These are phyloP conservation scores for Russula sp. DNA, from an alignment of 768 basidiomycete species.

Conservation along the genomic window DNA sequence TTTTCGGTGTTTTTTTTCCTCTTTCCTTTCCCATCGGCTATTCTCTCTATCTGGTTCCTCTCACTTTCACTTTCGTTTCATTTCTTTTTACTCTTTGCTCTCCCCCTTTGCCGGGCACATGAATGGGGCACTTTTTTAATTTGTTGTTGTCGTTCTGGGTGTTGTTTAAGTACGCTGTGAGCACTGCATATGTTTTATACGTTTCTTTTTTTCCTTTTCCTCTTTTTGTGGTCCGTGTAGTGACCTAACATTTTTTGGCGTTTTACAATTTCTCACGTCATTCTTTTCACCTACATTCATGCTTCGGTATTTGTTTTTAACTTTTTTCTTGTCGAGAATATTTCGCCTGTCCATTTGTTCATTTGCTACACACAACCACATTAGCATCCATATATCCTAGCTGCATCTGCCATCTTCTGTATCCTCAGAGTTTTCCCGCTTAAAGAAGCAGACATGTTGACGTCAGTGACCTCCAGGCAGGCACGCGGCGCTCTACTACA, in stretches of 20 bases:
- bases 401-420: constrained; percentile 34
- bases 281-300: neutral
- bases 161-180: constrained; percentile 31
- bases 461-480: neutral
- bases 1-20: neutral
- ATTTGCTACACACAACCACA: constrained; percentile 29
- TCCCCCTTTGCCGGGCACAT: neutral
- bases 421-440: neutral
- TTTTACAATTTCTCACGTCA: too few species aligned
- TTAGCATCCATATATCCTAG: constrained; percentile 30
- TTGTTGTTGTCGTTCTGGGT: constrained; percentile 7
- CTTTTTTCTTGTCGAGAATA: neutral
- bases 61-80: neutral
- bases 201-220: neutral
- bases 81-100: neutral
- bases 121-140: constrained; percentile 1
- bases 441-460: neutral
- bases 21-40: neutral
- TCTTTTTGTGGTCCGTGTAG: neutral
- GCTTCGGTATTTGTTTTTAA: neutral
- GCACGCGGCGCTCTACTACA: too few species aligned
- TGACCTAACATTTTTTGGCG: neutral
- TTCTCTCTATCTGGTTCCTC: neutral
- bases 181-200: constrained; percentile 17
- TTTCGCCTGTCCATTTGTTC: constrained; percentile 11